Conservation (phyloP, 202 grass and related monocot species). For the Digitaria exilis region DNA sequence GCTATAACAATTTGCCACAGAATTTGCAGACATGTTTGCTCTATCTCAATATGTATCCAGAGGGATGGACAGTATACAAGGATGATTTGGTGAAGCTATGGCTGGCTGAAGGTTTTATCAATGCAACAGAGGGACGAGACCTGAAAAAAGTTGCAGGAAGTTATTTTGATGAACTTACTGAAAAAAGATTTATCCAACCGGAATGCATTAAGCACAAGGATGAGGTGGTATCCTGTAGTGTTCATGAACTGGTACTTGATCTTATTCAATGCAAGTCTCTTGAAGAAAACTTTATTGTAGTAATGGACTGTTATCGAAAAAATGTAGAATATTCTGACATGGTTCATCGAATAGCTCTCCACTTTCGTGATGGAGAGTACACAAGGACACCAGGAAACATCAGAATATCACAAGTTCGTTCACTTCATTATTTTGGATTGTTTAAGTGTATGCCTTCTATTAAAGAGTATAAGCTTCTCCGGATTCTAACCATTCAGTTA, state of each 20-base stretch:
- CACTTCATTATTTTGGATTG: not conserved
- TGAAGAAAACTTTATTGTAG: not conserved
- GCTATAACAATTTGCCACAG: not conserved
- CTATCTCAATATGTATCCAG: constrained; percentile 27
- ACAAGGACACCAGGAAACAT: not conserved
- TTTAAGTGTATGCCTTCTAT: not conserved
- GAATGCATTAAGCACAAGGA: not conserved
- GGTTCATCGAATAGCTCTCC: not conserved
- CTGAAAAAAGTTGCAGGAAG: not conserved
- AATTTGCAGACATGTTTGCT: not conserved
- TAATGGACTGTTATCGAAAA: not conserved
- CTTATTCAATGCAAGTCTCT: not conserved
- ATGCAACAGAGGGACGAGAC: not conserved
- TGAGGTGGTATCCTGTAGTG: not conserved
- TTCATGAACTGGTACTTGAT: not conserved
- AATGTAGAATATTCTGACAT: not conserved
- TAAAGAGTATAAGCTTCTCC: not conserved
- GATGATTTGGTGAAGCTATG: constrained; percentile 29
- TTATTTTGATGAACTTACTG: constrained; percentile 26
- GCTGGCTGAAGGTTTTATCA: constrained; percentile 29
- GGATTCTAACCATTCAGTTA: not conserved
- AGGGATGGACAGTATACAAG: not conserved
- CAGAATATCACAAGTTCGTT: not conserved
- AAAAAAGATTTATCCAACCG: constrained; percentile 6
- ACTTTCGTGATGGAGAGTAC: not conserved